Evolutionary conservation across 179 eudicot genomes (phyloP).

Genomic region (Gypsophila paniculata): DNA sequence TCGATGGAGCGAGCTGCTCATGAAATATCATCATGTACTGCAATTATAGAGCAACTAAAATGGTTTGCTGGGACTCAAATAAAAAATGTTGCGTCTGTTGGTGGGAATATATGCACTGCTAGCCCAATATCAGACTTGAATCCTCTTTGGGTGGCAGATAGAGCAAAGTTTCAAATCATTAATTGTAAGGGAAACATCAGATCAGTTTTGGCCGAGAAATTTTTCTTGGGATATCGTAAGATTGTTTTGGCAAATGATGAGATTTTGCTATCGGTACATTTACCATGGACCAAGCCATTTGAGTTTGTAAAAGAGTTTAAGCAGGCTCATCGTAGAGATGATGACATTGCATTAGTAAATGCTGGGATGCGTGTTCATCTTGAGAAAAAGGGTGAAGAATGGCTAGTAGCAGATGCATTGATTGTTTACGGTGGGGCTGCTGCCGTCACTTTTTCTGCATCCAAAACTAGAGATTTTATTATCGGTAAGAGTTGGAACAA

Average conservation of each 20-base stretch:
- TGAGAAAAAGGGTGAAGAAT: constrained; percentile 51
- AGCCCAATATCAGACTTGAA: constrained; percentile 98
- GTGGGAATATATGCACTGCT: constrained; percentile 96
- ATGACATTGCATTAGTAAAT: constrained; percentile 96
- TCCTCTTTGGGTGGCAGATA: constrained; percentile 94
- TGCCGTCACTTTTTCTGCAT: constrained; percentile 61
- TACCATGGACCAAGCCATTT: constrained; percentile 77
- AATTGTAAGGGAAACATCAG: constrained; percentile 66
- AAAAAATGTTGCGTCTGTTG: constrained; percentile 93
- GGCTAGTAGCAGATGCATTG: constrained; percentile 88
- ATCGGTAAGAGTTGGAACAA: constrained; percentile 75
- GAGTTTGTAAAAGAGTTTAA: constrained; percentile 92
- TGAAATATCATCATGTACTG: constrained; percentile 71
- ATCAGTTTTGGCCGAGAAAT: constrained; percentile 62
- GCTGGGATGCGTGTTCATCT: constrained; percentile 90
- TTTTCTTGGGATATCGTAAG: constrained; percentile 88
- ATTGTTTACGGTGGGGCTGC: constrained; percentile 98
- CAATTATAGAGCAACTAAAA: constrained; percentile 77
- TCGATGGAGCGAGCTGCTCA: constrained; percentile 46
- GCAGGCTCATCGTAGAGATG: constrained; percentile 98
- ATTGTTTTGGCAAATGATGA: constrained; percentile 71
- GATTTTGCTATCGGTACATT: constrained; percentile 69
- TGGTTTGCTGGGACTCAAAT: constrained; percentile 99
- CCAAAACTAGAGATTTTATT: constrained; percentile 57
- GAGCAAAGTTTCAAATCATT: constrained; percentile 76